These are phyloP conservation scores for Talaromyces liani DNA, from an alignment of 495 filamentous ascomycete genomes.

Conservation along the genomic window DNA sequence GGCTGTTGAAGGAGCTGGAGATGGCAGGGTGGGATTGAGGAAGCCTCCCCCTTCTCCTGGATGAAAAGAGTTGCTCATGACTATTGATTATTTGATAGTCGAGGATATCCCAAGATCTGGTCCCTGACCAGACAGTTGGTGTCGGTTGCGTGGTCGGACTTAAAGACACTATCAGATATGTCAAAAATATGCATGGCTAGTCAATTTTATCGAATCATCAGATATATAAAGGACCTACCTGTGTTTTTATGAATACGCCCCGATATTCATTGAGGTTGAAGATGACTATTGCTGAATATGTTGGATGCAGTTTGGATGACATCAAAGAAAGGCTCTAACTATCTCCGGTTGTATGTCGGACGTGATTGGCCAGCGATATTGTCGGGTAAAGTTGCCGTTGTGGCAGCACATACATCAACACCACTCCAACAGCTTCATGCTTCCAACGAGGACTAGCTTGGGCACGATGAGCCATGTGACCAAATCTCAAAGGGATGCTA, in stretches of 20 bases:
- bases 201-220: not conserved
- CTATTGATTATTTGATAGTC: not conserved
- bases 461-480: too few species aligned
- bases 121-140: too few species aligned
- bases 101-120: not conserved
- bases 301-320: not conserved
- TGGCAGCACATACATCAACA: too few species aligned
- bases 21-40: constrained; percentile 40
- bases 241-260: not conserved
- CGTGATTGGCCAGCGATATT: not conserved
- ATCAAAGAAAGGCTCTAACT: not conserved
- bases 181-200: not conserved
- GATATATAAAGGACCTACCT: not conserved
- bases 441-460: too few species aligned
- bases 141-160: not conserved
- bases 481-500: too few species aligned
- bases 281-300: not conserved
- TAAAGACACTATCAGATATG: not conserved
- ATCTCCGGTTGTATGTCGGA: not conserved
- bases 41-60: constrained; percentile 35
- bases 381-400: not conserved
- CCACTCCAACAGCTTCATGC: too few species aligned
- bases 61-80: not conserved
- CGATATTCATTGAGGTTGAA: not conserved
- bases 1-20: constrained; percentile 43